phyloP scores from a whole-genome alignment of 768 basidiomycete genomes.

The Mycena olivaceomarginata region DNA sequence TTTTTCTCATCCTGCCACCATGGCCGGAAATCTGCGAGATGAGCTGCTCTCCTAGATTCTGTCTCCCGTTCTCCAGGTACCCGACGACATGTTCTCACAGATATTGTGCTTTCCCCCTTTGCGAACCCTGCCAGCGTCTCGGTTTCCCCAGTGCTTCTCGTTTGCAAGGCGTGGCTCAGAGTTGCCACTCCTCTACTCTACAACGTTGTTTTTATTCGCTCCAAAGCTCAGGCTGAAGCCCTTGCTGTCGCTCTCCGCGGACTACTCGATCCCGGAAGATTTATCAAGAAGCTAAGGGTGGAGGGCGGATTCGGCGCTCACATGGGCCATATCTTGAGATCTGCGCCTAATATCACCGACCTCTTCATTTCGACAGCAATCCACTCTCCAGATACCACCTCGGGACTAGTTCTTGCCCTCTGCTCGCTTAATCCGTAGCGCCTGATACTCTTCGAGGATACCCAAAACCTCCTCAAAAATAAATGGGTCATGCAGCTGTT shows the following conservation, averaged over 20 bases:
- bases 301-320: not conserved
- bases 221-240: constrained; percentile 31
- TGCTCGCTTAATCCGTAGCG: no score
- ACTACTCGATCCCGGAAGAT: not conserved
- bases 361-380: not conserved
- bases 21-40: constrained; percentile 14
- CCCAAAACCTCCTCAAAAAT: no score
- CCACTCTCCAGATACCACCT: no score
- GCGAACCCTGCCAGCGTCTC: constrained; percentile 7
- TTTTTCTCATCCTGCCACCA: not conserved
- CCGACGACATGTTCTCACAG: constrained; percentile 11
- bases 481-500: no score
- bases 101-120: not conserved
- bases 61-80: constrained; percentile 12
- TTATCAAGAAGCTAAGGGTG: not conserved
- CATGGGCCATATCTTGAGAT: constrained; percentile 28
- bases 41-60: constrained; percentile 30
- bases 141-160: constrained; percentile 11
- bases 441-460: no score
- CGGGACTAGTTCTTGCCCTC: no score
- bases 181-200: constrained; percentile 37
- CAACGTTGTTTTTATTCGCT: constrained; percentile 17
- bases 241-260: not conserved
- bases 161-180: constrained; percentile 38
- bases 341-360: constrained; percentile 16